Conservation (phyloP, 2,329 filamentous ascomycete genomes). For the Colletotrichum sp. region DNA sequence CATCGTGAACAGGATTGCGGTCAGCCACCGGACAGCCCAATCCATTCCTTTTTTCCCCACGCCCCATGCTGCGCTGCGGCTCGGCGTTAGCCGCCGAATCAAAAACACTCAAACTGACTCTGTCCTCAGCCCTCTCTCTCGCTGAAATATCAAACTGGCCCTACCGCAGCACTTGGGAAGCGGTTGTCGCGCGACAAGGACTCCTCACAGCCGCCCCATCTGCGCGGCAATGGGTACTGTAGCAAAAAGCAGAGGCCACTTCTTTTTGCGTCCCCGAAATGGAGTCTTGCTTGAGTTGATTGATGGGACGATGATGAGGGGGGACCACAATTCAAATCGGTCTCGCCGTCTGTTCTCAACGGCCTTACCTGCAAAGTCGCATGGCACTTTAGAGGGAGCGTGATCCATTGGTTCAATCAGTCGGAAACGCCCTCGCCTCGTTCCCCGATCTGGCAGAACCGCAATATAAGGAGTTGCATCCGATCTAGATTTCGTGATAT, state of each 20-base stretch:
- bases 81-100: conserved; percentile 7
- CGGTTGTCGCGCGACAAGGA: background rate
- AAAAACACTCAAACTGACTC: background rate
- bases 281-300: background rate
- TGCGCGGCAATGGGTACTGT: background rate
- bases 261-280: background rate
- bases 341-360: background rate
- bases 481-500: background rate
- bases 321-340: background rate
- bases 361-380: background rate
- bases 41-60: background rate
- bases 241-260: background rate
- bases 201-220: background rate
- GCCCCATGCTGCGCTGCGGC: background rate
- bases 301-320: background rate
- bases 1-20: background rate
- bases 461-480: background rate
- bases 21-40: background rate
- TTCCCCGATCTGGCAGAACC: background rate
- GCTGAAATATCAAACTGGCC: background rate
- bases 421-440: background rate
- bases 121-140: background rate
- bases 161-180: background rate
- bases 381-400: background rate
- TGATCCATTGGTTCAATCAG: background rate